Base-by-base conservation (phyloP, 2,329 filamentous ascomycete species). In the Daldinia sp. region DNA sequence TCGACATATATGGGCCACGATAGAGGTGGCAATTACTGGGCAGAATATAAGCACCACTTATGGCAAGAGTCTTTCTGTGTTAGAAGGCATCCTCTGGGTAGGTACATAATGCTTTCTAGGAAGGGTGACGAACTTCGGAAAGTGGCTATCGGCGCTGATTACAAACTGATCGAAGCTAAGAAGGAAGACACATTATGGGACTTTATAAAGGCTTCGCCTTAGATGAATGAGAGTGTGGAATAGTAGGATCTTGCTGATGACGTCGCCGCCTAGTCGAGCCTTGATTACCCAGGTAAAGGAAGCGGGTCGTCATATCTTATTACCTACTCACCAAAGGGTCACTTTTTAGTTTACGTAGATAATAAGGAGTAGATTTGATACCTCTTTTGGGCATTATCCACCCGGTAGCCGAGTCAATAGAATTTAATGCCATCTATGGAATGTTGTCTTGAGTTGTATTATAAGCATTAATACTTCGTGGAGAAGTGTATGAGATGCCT, bases 1-100 rank as follows among this genome's bases (percentile, higher is more conserved):
- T 72, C 74, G 0, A 72, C 60, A 0, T 71, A 75, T 25, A 70
- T 79, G 1, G 77, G 77, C 0, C 74, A 78, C 27, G 66, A 76
- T 48, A 55, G 56, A 11, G 29, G 49, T 1, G 56, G 52, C 32
- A 64, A 41, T 2, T 72, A 72, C 11, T 34, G 66, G 29, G 73
- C 73, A 0, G 59, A 41, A 7, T 73, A 62, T 4, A 49, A 57
- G 0, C 45, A 69, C 1, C 76, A 77, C 15, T 37, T 56, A 2
- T 10, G 35, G 0, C 70, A 72, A 45, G 76, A 78, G 56, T 70
- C 63, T 11, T 77, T 78, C 35, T 71, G 69, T n/a, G 65, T 69
- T 4, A 66, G 72, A 6, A 56, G 61, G 7, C 71, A 67, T 35
- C 72, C 75, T 0, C 51, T 71, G 2, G 77, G 77, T 1, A 76